These are phyloP conservation scores for Boletus vermiculosoides DNA, from an alignment of 768 basidiomycete species.

Conservation along the genomic window DNA sequence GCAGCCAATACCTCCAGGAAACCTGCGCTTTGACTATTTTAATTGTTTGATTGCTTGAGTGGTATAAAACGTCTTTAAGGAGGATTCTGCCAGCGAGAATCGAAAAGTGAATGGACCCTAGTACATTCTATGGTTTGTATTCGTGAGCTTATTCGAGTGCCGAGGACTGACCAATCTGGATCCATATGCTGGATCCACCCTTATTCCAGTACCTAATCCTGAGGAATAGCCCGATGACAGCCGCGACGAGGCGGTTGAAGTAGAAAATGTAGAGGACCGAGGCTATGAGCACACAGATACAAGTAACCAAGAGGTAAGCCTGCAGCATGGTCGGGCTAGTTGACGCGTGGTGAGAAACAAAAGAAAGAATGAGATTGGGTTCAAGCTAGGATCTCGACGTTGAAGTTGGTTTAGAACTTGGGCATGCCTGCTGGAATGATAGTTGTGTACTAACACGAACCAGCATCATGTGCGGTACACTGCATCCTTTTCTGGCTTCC, in stretches of 20 bases:
- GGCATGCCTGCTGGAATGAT: slow-evolving; percentile 1
- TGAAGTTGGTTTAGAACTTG: slow-evolving; percentile 1
- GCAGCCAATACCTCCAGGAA: slow-evolving; percentile 94
- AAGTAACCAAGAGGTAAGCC: slow-evolving; percentile 59
- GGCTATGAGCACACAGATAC: slow-evolving; percentile 52
- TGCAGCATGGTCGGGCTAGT: slow-evolving; percentile 46
- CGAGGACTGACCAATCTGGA: slow-evolving; percentile 65
- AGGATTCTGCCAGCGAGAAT: slow-evolving; percentile 83
- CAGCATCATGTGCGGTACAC: not conserved
- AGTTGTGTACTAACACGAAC: not conserved
- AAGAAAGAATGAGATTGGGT: not conserved
- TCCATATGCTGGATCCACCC: slow-evolving; percentile 74
- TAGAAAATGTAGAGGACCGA: slow-evolving; percentile 83
- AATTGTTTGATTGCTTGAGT: slow-evolving; percentile 90
- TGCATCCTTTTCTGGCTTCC: not conserved
- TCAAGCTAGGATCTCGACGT: not conserved
- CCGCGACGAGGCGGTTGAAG: slow-evolving; percentile 83
- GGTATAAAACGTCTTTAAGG: slow-evolving; percentile 83
- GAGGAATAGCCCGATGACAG: slow-evolving; percentile 59
- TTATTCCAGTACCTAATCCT: slow-evolving; percentile 79
- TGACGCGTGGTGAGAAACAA: not conserved
- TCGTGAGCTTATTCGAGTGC: not conserved
- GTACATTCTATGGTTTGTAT: not conserved
- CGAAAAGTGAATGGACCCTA: slow-evolving; percentile 92
- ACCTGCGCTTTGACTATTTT: slow-evolving; percentile 81